phyloP scores from a whole-genome alignment of 2,329 filamentous ascomycete genomes.

The Botrytis paeoniae region DNA sequence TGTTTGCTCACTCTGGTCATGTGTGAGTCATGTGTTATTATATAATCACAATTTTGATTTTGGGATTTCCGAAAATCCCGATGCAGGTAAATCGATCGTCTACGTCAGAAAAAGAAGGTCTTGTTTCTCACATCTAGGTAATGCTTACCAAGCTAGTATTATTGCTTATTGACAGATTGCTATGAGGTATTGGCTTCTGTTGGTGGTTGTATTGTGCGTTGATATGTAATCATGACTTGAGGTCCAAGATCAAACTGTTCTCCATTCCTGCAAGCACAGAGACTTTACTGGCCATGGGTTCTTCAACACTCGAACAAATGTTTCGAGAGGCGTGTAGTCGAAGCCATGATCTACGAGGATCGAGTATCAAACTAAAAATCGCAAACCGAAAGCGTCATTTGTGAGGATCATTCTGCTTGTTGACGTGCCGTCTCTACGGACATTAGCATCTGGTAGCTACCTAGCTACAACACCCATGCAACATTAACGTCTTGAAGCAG shows the following conservation, averaged over 20 bases:
- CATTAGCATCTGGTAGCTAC: neutral
- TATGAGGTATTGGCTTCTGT: neutral
- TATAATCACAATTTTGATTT: neutral
- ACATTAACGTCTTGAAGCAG: neutral
- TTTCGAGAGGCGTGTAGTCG: neutral
- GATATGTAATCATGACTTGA: neutral
- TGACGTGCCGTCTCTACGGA: neutral
- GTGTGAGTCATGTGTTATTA: neutral
- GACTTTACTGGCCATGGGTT: neutral
- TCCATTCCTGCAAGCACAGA: neutral
- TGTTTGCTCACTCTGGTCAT: neutral
- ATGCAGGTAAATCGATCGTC: neutral
- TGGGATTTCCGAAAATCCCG: neutral
- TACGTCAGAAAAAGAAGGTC: neutral
- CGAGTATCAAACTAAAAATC: neutral
- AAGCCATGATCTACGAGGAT: neutral
- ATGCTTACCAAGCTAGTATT: neutral
- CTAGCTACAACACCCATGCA: neutral
- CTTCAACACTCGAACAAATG: neutral
- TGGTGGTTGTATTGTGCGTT: neutral
- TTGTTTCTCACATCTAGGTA: neutral
- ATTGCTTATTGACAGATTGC: neutral
- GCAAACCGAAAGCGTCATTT: neutral
- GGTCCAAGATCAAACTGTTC: neutral
- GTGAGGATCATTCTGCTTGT: neutral